Percentiles rank a stretch among this genome's conserved stretches.
phyloP scores from a whole-genome alignment of 805 yeast species.

The Yamadazyma olivae region DNA sequence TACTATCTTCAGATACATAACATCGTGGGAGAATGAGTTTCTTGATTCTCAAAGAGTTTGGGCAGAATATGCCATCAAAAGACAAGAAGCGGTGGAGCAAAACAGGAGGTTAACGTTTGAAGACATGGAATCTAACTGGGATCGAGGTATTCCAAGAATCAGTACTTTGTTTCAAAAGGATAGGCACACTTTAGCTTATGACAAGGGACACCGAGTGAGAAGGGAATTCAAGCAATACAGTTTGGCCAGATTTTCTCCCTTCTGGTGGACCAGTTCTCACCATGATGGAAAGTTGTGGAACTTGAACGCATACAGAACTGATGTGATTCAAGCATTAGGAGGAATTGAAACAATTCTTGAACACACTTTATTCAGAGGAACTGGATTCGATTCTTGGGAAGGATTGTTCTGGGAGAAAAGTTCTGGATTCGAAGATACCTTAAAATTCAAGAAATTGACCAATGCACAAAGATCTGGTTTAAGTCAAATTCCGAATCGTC shows the following conservation, averaged over 20 bases:
- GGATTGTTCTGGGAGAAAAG: constrained; percentile 98
- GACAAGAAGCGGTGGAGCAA: constrained; percentile 82
- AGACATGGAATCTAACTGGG: constrained; percentile 94
- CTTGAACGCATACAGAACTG: constrained; percentile 86
- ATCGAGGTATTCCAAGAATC: constrained; percentile 93
- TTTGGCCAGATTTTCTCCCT: constrained; percentile 73
- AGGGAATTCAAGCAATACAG: constrained; percentile 74
- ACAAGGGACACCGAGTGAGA: constrained; percentile 87
- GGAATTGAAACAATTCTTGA: constrained; percentile 95
- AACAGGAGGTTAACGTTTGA: constrained; percentile 86
- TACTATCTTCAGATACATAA: constrained; percentile 85
- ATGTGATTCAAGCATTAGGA: constrained; percentile 95
- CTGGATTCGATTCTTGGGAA: constrained; percentile 98
- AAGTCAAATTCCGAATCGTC: constrained; percentile 94
- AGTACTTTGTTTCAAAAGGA: constrained; percentile 94
- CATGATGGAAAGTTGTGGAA: constrained; percentile 98
- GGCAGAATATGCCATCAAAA: constrained; percentile 92
- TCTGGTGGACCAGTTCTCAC: constrained; percentile 93
- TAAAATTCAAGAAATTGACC: constrained; percentile 91
- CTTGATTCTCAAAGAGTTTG: constrained; percentile 93
- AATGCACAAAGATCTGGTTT: constrained; percentile 97
- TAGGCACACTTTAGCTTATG: constrained; percentile 90
- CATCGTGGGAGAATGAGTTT: constrained; percentile 97
- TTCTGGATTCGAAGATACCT: constrained; percentile 93
- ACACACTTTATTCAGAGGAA: constrained; percentile 92